A percentile compares a stretch with the other conserved stretches of the same genome.
These are phyloP conservation scores for Ophiostoma piceae DNA, from an alignment of 2,329 filamentous ascomycete species.

Conservation along the genomic window DNA sequence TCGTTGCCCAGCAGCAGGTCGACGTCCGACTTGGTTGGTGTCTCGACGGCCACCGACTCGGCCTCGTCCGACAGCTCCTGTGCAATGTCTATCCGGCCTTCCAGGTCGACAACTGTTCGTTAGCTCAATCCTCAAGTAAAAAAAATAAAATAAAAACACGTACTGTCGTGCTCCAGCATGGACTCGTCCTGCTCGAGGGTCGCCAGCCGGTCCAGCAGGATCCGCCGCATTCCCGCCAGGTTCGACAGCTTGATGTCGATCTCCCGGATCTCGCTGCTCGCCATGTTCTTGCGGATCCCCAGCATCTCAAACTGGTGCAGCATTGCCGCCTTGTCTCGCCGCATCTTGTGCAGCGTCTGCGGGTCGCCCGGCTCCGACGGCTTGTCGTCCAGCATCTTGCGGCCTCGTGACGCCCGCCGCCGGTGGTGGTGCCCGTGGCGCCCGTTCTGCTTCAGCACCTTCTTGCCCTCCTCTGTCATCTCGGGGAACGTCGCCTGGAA, in stretches of 20 bases:
- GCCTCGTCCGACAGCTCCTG: slow-evolving; percentile 56
- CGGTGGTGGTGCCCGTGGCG: slow-evolving; percentile 51
- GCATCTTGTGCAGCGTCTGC: slow-evolving; percentile 65
- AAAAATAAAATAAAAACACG: too few relatives aligned
- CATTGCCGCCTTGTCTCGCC: slow-evolving; percentile 72
- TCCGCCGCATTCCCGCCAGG: slow-evolving; percentile 84
- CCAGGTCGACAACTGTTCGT: slow-evolving; percentile 56
- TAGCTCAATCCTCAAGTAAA: too few relatives aligned
- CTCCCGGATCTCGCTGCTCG: slow-evolving; percentile 88
- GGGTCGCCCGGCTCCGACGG: slow-evolving; percentile 50
- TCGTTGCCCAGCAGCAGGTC: slow-evolving; percentile 49
- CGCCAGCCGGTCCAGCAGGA: slow-evolving; percentile 81
- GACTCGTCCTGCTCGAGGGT: slow-evolving; percentile 85
- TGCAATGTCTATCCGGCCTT: slow-evolving; percentile 56
- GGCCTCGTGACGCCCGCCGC: slow-evolving; percentile 65
- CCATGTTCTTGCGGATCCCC: slow-evolving; percentile 92
- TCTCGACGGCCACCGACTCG: slow-evolving; percentile 50
- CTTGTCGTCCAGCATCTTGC: slow-evolving; percentile 67
- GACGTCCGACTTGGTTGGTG: slow-evolving; percentile 49
- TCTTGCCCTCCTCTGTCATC: slow-evolving; percentile 62
- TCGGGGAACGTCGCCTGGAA: slow-evolving; percentile 86
- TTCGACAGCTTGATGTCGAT: slow-evolving; percentile 97
- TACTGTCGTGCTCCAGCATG: slow-evolving; percentile 81
- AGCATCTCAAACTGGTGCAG: slow-evolving; percentile 88
- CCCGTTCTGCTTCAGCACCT: slow-evolving; percentile 32